These are phyloP conservation scores for Holtermannia corniformis DNA, from an alignment of 768 basidiomycete genomes.

Conservation along the genomic window DNA sequence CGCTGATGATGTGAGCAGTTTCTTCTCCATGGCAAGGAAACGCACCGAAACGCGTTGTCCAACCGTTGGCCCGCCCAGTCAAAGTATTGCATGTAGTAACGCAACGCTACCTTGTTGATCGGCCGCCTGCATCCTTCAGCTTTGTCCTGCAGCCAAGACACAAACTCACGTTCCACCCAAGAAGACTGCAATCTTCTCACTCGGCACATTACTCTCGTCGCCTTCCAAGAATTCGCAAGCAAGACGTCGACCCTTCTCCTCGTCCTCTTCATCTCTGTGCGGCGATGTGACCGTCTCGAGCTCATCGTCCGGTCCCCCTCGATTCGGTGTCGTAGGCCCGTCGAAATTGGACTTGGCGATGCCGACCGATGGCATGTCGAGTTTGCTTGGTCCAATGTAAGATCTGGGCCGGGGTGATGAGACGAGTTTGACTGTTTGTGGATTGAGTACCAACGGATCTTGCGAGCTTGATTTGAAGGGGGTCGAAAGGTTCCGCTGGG, in stretches of 20 bases:
- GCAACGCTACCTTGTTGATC: slow-evolving; percentile 65
- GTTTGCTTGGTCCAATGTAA: background rate
- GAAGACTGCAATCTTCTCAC: slow-evolving; percentile 94
- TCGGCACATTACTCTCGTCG: slow-evolving; percentile 69
- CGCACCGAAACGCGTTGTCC: slow-evolving; percentile 79
- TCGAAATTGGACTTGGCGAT: background rate
- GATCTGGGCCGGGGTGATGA: background rate
- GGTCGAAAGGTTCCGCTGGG: no score
- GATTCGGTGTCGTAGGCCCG: no score
- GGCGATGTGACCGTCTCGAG: background rate
- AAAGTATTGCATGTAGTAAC: slow-evolving; percentile 75
- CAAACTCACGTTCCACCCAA: slow-evolving; percentile 75
- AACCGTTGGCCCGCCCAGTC: slow-evolving; percentile 74
- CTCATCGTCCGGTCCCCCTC: no score
- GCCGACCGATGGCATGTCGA: background rate
- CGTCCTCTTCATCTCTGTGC: slow-evolving; percentile 17
- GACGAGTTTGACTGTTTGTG: background rate
- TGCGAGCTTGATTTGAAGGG: no score
- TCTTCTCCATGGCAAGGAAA: background rate
- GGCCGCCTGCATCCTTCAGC: slow-evolving; percentile 49
- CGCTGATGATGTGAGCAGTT: slow-evolving; percentile 45
- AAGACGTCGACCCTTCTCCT: slow-evolving; percentile 55
- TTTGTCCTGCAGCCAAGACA: background rate
- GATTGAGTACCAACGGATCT: background rate
- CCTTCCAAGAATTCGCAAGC: slow-evolving; percentile 75